Base-by-base conservation (phyloP, 768 basidiomycete species). In the Paxillus involutus region DNA sequence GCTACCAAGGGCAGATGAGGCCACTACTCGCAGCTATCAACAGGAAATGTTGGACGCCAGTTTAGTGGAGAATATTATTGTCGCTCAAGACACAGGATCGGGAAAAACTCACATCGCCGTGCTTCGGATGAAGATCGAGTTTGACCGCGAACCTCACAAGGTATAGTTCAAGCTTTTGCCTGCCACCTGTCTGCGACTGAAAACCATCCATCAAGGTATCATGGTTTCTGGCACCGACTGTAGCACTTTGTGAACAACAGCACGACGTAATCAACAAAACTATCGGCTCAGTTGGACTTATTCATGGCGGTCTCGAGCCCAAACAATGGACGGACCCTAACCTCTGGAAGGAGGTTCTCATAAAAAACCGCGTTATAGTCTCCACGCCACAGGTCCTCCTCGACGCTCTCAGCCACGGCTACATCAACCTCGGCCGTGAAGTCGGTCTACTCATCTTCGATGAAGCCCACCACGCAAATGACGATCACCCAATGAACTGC, bases 101-200 rank as follows among this genome's bases (percentile, higher is more conserved):
- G 89, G 89, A 10, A 91, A 91, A 73, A 91, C 89, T 1, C 85
- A 85, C 53, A 84, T 91, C 41, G 87, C 89, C 0, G 78, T 91
- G 4, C 72, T 91, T 8, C 69, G 89, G 43, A 81, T 91, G 70
- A 89, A 85, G 63, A 75, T 81, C 26, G 87, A 90, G 66, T 75
- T 77, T 16, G 87, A 89, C 45, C 76, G 79, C 9, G 77, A 83
- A 55, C 71, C 77, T 1, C 72, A 60, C 19, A 90, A 90, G 80
- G 89, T 89, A 46, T 43, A 66, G 57, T 26, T 6, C 26, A 26
- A 26, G 26, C 26, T 17, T 10, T 5, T 21, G 8, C 45, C 40
- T n/a, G 2, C n/a, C 16, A 6, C 8, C 8, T 45, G n/a, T 35
- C 11, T 14, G 16, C 3, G 0, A 37, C 53, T 59, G 11, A 61